Evolutionary conservation across 768 basidiomycete species (phyloP), one percentile per base, ranked within the genome.

Genomic region (Harrya chromipes): DNA sequence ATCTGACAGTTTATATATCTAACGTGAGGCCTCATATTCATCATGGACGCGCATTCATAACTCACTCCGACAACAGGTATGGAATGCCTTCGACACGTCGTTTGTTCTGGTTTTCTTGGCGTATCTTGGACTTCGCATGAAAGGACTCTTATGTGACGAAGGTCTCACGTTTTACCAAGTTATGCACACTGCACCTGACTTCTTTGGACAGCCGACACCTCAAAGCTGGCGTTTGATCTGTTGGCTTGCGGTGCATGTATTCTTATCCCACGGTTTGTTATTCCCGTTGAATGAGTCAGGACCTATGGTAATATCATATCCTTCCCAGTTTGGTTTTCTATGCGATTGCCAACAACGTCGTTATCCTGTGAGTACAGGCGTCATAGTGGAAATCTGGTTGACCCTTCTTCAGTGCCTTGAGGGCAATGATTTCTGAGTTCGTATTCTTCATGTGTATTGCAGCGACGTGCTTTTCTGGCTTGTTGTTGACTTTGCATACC

Each of bases 61-160:
- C 44, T 39, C 39, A 29, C 23, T 45, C 42, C 10, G 16, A 23
- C 36, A 42, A 17, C 57, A 94, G 89, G 82, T 94, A 55, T 95
- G 93, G 93, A 94, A 93, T 62, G 85, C 82, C 6, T 92, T 94
- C 57, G 93, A 90, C 67, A 83, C 87, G 20, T 76, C 79, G 0
- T 90, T 90, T 63, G 76, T 83, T 52, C 50, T 81, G 21, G 73
- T 92, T 41, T 91, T 87, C 65, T 59, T 88, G 21, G 74, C 73
- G 7, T 95, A 90, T 64, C 62, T 87, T 3, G 74, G 66, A 7
- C 68, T 91, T 50, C 80, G 92, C 37, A 68, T 82, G 42, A 77
- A 79, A 55, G 91, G 88, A 0, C 70, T 93, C 13, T 59, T 72
- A 13, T 56, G 69, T 48, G 61, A 71, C 24, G 75, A 91, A 56